These are phyloP conservation scores for Eucalyptus cloeziana DNA, from an alignment of 345 rosid species.

Conservation along the genomic window DNA sequence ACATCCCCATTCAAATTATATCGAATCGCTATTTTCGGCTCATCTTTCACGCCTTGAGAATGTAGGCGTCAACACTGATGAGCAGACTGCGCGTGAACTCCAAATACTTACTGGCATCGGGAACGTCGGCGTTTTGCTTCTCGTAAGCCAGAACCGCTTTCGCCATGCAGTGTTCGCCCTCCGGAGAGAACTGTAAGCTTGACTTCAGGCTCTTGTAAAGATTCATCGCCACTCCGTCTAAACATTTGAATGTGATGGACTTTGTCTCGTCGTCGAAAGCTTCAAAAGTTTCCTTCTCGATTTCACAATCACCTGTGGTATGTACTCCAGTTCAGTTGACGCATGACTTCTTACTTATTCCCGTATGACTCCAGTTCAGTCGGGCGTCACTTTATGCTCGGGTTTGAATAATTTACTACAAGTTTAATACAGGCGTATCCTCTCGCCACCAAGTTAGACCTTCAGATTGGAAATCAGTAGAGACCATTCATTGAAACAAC, in stretches of 20 bases:
- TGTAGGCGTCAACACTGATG: not conserved
- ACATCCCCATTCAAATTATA: not conserved
- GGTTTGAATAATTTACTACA: not conserved
- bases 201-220: not conserved
- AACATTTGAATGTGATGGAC: not conserved
- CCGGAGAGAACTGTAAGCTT: not conserved
- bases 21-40: not conserved
- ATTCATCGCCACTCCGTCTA: not conserved
- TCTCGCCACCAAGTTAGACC: not conserved
- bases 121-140: not conserved
- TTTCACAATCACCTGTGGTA: not conserved
- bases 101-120: not conserved
- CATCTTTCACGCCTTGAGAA: not conserved
- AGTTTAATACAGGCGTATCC: not conserved
- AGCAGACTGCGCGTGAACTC: not conserved
- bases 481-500: not conserved
- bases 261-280: not conserved
- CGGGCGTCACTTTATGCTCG: not conserved
- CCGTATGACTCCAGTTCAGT: not conserved
- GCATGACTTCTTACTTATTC: not conserved
- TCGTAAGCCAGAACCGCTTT: not conserved
- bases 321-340: not conserved
- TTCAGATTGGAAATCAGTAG: not conserved
- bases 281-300: not conserved
- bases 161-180: not conserved